Base-by-base conservation (phyloP, 257 asterid species). In the Schizonepeta tenuifolia region DNA sequence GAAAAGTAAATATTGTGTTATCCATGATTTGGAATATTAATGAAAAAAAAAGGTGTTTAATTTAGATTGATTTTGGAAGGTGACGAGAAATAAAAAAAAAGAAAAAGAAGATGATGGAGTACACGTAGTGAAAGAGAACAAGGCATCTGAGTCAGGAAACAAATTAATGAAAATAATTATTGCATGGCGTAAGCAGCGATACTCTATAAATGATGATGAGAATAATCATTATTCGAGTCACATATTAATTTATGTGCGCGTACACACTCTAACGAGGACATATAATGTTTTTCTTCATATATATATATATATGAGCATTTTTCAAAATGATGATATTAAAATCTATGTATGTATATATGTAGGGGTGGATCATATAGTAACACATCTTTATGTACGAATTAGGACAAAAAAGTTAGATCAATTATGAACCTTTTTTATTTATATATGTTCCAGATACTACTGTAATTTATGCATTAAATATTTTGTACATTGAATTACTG, bases 141-240 rank as follows among this genome's bases (percentile, higher is more conserved):
- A 80, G 88, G 85, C 75, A 78, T 83, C 88, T 50, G 85, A 83
- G 64, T 83, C 83, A 83, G 71, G 75, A 76, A 83, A 74, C 80
- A 78, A 75, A 83, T 63, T 31, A 13, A 26, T 51, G 59, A 22
- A 40, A 61, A 44, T 22, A 44, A 44, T 65, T 82, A 44, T 65
- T 82, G 71, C 80, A 71, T 80, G 64, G 75, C 81, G 87, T 83
- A 73, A 83, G 82, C 80, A 43, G 17, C 6, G 15, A 41, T 9
- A 40, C 31, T 77, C n/a, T n/a, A n/a, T n/a, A n/a, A n/a, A n/a
- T n/a, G n/a, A 70, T 50, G 51, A 46, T 17, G 36, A 13, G 36
- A 38, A 66, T 60, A 74, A 65, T 66, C 33, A 78, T 65, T 49
- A 28, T 63, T 55, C 54, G 20, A 18, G 1, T 31, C n/a, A 14